Base-by-base conservation (phyloP, 495 filamentous ascomycete genomes). In the Penicillium robsamsonii region DNA sequence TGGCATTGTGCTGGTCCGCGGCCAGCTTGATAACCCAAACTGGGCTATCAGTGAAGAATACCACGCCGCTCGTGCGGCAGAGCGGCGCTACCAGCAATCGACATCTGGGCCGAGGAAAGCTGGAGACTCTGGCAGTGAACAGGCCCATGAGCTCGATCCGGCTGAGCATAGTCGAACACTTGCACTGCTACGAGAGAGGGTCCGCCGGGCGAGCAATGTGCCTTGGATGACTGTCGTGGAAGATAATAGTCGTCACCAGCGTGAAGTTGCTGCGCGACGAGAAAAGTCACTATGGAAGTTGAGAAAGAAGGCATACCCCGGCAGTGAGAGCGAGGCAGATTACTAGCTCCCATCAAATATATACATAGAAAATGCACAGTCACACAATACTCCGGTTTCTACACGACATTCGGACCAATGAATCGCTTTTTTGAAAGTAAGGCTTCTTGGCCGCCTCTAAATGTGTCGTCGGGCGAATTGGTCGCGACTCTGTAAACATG, bases 21-120 rank as follows among this genome's bases (percentile, higher is more conserved):
- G 82, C 0, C 70, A 73, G 27, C 51, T 83, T 12, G 81, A 81
- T 61, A 78, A 71, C 38, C 80, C 79, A 2, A 77, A 77, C 30
- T 81, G 79, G 79, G 77, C 77, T 24, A 61, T 77, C 43, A 75
- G 70, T 44, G 75, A 79, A 52, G 75, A 78, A 50, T 78, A 76
- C 53, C 54, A 76, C 37, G 67, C 70, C 13, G 74, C 74, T 4
- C 70, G 72, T 20, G 68, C 74, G 7, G 75, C 67, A 12, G 71
- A 75, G 50, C 66, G 68, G 37, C 65, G 67, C 15, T 66, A 73
- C 41, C 68, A 73, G 24, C 57, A 62, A 30, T 50, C 45, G 4
- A 22, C 70, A 18, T 53, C 62, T 30, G 56, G 43, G 49, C 56
- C 54, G 30, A 70, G 57, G 61, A 75, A 70, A 57, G 55, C 11